Evolutionary conservation across 306 rosid genomes (phyloP).

Genomic region (Prunus padus): DNA sequence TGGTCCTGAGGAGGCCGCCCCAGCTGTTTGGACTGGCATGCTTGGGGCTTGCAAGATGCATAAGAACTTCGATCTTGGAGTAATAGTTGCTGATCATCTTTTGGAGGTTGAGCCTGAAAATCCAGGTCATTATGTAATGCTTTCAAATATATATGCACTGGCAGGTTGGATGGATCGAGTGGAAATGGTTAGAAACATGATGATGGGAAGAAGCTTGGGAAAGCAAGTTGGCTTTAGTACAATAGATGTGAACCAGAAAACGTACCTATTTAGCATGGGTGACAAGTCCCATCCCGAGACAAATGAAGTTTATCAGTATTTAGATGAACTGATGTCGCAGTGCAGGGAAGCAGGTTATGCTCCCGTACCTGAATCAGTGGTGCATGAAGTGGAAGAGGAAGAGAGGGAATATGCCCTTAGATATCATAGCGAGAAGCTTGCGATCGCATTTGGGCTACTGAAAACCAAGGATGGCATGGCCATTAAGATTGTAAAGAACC

Average conservation of each 20-base stretch:
- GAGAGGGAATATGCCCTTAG: constrained; percentile 92
- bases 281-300: constrained; percentile 67
- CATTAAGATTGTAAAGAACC: constrained; percentile 80
- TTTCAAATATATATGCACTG: constrained; percentile 77
- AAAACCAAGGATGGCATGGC: constrained; percentile 48
- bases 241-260: constrained; percentile 48
- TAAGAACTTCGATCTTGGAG: constrained; percentile 70
- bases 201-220: constrained; percentile 61
- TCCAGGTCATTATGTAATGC: constrained; percentile 86
- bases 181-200: constrained; percentile 62
- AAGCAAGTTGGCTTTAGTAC: constrained; percentile 86
- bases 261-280: constrained; percentile 70
- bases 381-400: constrained; percentile 94
- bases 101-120: constrained; percentile 74
- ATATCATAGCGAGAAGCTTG: constrained; percentile 93
- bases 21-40: constrained; percentile 80
- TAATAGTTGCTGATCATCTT: constrained; percentile 69
- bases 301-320: constrained; percentile 44
- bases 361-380: constrained; percentile 45
- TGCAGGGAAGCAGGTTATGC: constrained; percentile 75
- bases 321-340: constrained; percentile 63
- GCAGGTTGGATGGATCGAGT: constrained; percentile 80
- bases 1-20: constrained; percentile 39
- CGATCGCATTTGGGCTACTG: constrained; percentile 78
- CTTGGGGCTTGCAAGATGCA: constrained; percentile 95